Base-by-base conservation (phyloP, 176 grass and related monocot genomes). In the Alloteropsis semialata region DNA sequence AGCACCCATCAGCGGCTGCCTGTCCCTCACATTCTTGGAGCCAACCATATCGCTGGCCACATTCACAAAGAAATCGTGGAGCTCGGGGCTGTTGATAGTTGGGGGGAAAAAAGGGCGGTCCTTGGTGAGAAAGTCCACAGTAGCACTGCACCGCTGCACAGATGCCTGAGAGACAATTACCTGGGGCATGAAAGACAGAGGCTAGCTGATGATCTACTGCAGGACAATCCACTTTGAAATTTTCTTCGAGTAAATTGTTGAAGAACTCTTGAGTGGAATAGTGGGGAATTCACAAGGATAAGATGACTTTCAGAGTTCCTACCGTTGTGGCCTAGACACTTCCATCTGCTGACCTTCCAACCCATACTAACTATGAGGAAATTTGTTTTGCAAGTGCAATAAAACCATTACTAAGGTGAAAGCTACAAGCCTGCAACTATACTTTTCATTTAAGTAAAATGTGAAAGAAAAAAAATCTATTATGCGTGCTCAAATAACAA, bases 101-200 rank as follows among this genome's bases (percentile, higher is more conserved):
- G 88, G 80, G 18, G 95, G 92, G 51, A 91, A 97, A 81, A 94
- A 89, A 55, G 90, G 88, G 21, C 49, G 77, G 14, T 82, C 73
- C 69, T 88, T 65, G 14, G 21, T 13, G 14, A 97, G 57, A 58
- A 97, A 97, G 63, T 92, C 75, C 50, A 92, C 92, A 14, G 65
- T 85, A 22, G 92, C 95, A 6, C 79, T 92, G 90, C 95, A 97
- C 54, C 95, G 91, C 65, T 94, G 95, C 36, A 97, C 95, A 13
- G 90, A 94, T 54, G 95, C 95, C 85, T 97, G 95, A 64, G 90
- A 72, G 17, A 97, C 81, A 87, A 97, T 97, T 30, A 97, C 90
- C 95, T 97, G 80, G 72, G 43, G 78, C 36, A 63, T 37, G 64
- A 77, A 76, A 69, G 32, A 46, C 49, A 77, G 5, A 30, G 8